Conservation (phyloP, 345 rosid species). For the Camelina laxa region DNA sequence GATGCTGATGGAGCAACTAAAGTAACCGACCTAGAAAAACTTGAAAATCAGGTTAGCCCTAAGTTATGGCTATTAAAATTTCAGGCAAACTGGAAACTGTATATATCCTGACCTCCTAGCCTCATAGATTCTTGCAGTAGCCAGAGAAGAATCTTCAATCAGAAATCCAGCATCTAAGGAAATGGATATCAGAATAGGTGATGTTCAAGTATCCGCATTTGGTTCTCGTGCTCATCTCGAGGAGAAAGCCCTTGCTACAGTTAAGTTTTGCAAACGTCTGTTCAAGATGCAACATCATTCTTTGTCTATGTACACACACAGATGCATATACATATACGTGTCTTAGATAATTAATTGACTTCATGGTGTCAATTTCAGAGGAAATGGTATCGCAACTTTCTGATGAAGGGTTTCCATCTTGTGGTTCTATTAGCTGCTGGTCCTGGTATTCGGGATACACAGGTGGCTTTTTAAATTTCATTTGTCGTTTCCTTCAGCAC, state of each 20-base stretch:
- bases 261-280: constrained; percentile 49
- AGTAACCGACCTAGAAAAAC: constrained; percentile 89
- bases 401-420: constrained; percentile 97
- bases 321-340: background rate
- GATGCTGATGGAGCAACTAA: constrained; percentile 99
- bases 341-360: constrained; percentile 43
- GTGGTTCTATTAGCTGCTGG: constrained; percentile 90
- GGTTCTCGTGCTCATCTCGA: constrained; percentile 99
- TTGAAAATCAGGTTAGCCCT: constrained; percentile 81
- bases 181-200: constrained; percentile 59
- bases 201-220: constrained; percentile 78
- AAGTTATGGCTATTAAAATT: constrained; percentile 7
- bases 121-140: constrained; percentile 79
- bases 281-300: background rate
- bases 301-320: constrained; percentile 1
- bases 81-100: constrained; percentile 10
- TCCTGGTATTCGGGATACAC: constrained; percentile 96
- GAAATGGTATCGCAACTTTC: constrained; percentile 95
- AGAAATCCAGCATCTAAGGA: constrained; percentile 55
- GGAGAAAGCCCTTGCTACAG: constrained; percentile 93
- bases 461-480: constrained; percentile 50
- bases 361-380: constrained; percentile 59
- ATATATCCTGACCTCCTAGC: constrained; percentile 46
- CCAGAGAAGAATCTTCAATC: constrained; percentile 52
- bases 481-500: constrained; percentile 13